phyloP scores from a whole-genome alignment of 306 rosid genomes.

The Prunus persica region Prunus_persica_NCBIv2 NC_034009.1:47420501-47421000 shows the following conservation, averaged over 20 bases:
- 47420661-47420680: constrained; percentile 12
- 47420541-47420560: neutral
- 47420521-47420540: neutral
- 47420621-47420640: neutral
- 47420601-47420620: too few relatives aligned
- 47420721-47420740: constrained; percentile 24
- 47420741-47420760: constrained; percentile 16
- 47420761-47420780: constrained; percentile 25
- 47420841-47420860: constrained; percentile 11
- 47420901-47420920: neutral
- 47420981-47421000: neutral
- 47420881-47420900: constrained; percentile 15
- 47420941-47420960: neutral
- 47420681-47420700: constrained; percentile 9
- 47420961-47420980: neutral
- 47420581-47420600: too few relatives aligned
- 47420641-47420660: neutral
- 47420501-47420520: neutral
- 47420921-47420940: neutral
- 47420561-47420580: neutral
- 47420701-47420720: constrained; percentile 30
- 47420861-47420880: constrained; percentile 18
- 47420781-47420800: neutral
- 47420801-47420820: neutral
- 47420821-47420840: constrained; percentile 24